Conservation (phyloP, 1,284 basidiomycete species). For the Irpex sp. region DNA sequence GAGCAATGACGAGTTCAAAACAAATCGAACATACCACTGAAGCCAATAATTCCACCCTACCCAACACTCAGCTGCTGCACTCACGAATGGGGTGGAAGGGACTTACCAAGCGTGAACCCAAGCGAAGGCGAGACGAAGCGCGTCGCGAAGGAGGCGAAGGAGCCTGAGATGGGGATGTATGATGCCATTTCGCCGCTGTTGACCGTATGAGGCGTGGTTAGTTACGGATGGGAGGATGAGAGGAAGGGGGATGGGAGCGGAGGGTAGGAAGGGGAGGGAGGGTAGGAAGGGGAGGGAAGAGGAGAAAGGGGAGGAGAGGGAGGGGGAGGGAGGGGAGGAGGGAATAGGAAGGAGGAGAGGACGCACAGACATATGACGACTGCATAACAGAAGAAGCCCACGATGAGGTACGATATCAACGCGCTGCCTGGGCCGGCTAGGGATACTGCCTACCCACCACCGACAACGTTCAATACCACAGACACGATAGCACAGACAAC, state of each 20-base stretch:
- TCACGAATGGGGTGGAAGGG: not conserved
- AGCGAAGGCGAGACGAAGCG: conserved; percentile 25
- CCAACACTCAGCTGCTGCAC: not conserved
- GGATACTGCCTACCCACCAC: conserved; percentile 15
- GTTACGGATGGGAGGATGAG: too few species aligned
- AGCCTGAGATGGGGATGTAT: conserved; percentile 45
- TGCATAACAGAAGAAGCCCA: conserved; percentile 48
- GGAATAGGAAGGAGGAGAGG: not conserved
- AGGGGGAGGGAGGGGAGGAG: too few species aligned
- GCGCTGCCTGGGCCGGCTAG: conserved; percentile 45
- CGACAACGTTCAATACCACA: not conserved
- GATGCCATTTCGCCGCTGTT: conserved; percentile 48
- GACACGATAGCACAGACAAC: not conserved
- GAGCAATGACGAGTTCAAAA: too few species aligned
- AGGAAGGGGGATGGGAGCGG: too few species aligned
- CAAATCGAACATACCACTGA: conserved; percentile 33
- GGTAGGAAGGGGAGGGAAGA: too few species aligned
- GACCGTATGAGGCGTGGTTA: too few species aligned
- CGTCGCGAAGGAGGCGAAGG: conserved; percentile 43
- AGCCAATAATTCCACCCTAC: conserved; percentile 50
- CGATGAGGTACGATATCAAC: conserved; percentile 42
- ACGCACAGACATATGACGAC: conserved; percentile 46
- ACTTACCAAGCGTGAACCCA: conserved; percentile 24
- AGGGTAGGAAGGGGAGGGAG: too few species aligned
- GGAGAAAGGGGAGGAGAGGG: too few species aligned